Evolutionary conservation across 1,284 basidiomycete genomes (phyloP), one percentile per base, ranked within the genome.

Genomic region (Moniliophthora roreri): DNA sequence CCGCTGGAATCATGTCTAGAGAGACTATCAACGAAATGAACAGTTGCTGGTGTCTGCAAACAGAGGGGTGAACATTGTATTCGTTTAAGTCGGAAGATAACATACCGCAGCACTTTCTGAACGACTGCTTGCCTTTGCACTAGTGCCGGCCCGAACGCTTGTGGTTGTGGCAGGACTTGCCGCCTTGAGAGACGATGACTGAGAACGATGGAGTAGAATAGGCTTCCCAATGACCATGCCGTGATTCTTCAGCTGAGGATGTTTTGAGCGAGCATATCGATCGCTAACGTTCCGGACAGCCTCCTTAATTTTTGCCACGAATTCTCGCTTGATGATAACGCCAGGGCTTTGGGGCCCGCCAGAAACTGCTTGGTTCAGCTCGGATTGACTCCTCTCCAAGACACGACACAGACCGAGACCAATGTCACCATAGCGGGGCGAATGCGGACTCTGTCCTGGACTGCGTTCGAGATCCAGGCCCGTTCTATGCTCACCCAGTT

Each of bases 251-350:
- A 56, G 23, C 13, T 56, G 58, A 42, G 69, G 54, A 39, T 64
- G 72, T 46, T 66, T 66, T 38, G 69, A 71, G 9, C 70, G 67
- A 34, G 66, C 67, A 58, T 79, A 82, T 61, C 72, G 81, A 60
- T 82, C 77, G 70, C 87, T 88, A 54, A 88, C 85, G 44, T 81
- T 77, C 52, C 87, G 75, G 34, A 84, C 81, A 7, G 84, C 84
- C 44, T 80, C 71, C 59, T 72, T 78, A 41, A 89, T 74, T 62
- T 70, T 78, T 18, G 76, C 74, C 48, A 89, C 60, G 63, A 89
- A 89, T 61, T 87, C 84, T 21, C 71, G 74, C 65, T 89, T 89
- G 63, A 76, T 82, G 76, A 88, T 83, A 37, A 84, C 72, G 9
- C 75, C 78, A 21, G 82, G 77, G 53, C 74, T 79, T 38, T 56